phyloP scores from a whole-genome alignment of 2,329 filamentous ascomycete genomes.

The Neocucurbitaria cava region DNA sequence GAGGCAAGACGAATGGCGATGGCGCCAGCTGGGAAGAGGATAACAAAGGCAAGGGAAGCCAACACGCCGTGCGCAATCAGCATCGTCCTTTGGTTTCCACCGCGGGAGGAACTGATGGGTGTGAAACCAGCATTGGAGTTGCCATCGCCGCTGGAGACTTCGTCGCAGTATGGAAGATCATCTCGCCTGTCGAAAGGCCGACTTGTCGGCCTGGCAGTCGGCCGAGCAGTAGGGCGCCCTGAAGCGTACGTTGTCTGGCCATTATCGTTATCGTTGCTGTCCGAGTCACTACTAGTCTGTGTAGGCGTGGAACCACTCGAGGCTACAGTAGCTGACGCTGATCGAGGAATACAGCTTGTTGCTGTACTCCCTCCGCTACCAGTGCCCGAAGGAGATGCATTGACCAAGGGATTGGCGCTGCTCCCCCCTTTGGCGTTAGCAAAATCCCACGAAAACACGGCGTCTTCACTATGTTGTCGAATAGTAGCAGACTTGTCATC shows the following conservation, averaged over 20 bases:
- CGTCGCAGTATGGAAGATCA: constrained; percentile 40
- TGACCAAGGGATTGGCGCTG: constrained; percentile 53
- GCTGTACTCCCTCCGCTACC: constrained; percentile 18
- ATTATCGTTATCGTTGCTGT: constrained; percentile 11
- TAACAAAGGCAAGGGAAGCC: constrained; percentile 53
- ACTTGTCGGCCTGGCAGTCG: constrained; percentile 26
- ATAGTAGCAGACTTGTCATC: constrained; percentile 55
- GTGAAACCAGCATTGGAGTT: constrained; percentile 26
- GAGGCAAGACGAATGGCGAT: constrained; percentile 53
- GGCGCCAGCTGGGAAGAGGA: constrained; percentile 54
- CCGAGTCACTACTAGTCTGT: constrained; percentile 6
- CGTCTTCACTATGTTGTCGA: constrained; percentile 52
- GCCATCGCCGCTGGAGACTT: constrained; percentile 7
- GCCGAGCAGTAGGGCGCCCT: constrained; percentile 10
- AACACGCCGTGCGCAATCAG: constrained; percentile 54
- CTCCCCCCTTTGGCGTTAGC: constrained; percentile 59
- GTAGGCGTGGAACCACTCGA: constrained; percentile 10
- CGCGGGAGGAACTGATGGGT: constrained; percentile 11
- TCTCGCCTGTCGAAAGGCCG: constrained; percentile 26
- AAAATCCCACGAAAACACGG: constrained; percentile 57
- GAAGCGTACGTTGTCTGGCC: neutral
- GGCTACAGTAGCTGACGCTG: constrained; percentile 21
- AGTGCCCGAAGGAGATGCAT: constrained; percentile 27
- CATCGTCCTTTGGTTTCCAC: constrained; percentile 36
- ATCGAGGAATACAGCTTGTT: constrained; percentile 41